Evolutionary conservation across 768 basidiomycete species (phyloP), one percentile per base, ranked within the genome.

Genomic region (Omphalotus guepiniiformis): DNA sequence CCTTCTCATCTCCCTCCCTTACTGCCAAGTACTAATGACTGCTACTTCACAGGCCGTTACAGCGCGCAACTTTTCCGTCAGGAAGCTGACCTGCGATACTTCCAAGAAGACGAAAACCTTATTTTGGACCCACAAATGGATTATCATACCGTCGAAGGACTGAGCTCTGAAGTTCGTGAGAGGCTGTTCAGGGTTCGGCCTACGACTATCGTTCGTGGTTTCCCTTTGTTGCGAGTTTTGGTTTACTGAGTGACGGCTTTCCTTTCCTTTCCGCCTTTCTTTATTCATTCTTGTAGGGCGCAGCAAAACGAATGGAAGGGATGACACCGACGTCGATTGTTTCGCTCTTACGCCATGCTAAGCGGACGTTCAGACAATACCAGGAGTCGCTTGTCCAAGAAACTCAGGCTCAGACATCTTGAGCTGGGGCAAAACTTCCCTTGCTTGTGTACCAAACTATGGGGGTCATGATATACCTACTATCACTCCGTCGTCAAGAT

Each of bases 241-340:
- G n/a, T 13, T 22, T 29, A 25, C 21, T 34, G 12, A 21, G 11
- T 2, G 43, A 16, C 37, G 6, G 11, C 27, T 47, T 39, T 43
- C 42, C 49, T 48, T n/a, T n/a, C n/a, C n/a, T n/a, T n/a, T n/a
- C n/a, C n/a, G n/a, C n/a, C n/a, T n/a, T n/a, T n/a, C n/a, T n/a
- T n/a, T n/a, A n/a, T n/a, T n/a, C n/a, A 19, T 36, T 50, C 9
- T 27, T 27, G 1, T 47, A 93, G 91, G 92, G 92, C n/a, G 86
- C 87, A 3, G 93, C 88, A 13, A 93, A 92, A 63, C 72, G 92
- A 22, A 92, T 94, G 81, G 92, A 94, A 60, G 93, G 93, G 6
- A 89, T 94, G 79, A 95, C 93, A 3, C 92, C 92, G 2, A 75
- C 83, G 0, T 79, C 81, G 1, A 67, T 87, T n/a, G 72, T 91